Evolutionary conservation across 768 basidiomycete species (phyloP), one percentile per base, ranked within the genome.

Genomic region (Arthromyces matolae): DNA sequence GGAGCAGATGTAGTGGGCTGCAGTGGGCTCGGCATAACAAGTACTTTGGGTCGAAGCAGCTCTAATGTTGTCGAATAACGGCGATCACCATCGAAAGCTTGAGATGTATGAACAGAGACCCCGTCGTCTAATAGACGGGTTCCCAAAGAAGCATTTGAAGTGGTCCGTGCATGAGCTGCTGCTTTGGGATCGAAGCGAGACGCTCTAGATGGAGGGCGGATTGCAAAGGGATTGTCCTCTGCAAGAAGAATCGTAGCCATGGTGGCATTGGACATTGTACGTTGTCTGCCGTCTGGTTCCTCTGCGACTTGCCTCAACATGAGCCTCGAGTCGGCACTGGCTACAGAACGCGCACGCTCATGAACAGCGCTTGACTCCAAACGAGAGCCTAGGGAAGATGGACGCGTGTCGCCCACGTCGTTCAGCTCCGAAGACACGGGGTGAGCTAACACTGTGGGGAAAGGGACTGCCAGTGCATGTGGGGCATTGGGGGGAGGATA

Each of bases 21-120:
- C 29, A 95, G 70, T 1, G 91, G 89, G 51, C 86, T 87, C 8
- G 93, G 93, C 93, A 96, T 95, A 52, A 96, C 82, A 36, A 96
- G 82, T n/a, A 93, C 77, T 64, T 93, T 93, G 1, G 93, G 93
- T 18, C 93, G 78, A 56, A 95, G 73, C 35, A 95, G 71, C 25
- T 93, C 89, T 47, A 85, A 55, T 10, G 86, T 86, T 8, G 83
- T 82, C 8, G 89, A 90, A 58, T 81, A 83, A 16, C 75, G 81
- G 29, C 82, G 78, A 34, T 83, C 77, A 45, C 57, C 54, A 55
- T 61, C 59, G 36, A 60, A 65, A 29, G 64, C 70, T 42, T 57
- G 65, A 27, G 66, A 70, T 39, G 72, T 72, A 62, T 70, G 66
- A 24, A 72, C 58, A 16, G 74, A 77, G 33, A 61, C 59, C 46